These are phyloP conservation scores for Daedaleopsis sinensis DNA, from an alignment of 768 basidiomycete species.

Conservation along the genomic window DNA sequence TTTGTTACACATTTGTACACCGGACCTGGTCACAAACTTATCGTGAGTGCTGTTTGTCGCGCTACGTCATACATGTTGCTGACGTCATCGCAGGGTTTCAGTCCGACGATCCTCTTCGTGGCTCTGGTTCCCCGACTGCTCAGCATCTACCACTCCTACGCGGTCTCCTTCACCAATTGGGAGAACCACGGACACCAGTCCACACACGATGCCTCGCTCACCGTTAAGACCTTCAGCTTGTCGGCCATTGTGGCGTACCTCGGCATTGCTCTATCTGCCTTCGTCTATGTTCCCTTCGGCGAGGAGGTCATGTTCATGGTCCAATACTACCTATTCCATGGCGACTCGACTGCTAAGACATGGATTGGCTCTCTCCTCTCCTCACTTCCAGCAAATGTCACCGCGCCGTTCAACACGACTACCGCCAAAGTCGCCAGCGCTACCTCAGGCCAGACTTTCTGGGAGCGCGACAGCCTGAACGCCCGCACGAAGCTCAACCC, in stretches of 20 bases:
- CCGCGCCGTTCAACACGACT: conserved; percentile 31
- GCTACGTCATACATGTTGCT: background rate
- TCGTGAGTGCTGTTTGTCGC: conserved; percentile 55
- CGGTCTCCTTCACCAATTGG: conserved; percentile 76
- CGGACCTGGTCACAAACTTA: conserved; percentile 77
- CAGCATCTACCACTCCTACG: conserved; percentile 68
- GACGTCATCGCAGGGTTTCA: conserved; percentile 55
- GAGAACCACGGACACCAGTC: conserved; percentile 90
- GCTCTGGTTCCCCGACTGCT: conserved; percentile 81
- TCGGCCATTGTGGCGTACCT: conserved; percentile 90
- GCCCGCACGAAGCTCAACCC: conserved; percentile 66
- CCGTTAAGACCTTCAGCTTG: conserved; percentile 89
- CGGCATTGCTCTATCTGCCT: conserved; percentile 90
- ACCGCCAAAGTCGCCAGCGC: conserved; percentile 32
- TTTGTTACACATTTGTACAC: conserved; percentile 89
- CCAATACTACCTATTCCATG: conserved; percentile 31
- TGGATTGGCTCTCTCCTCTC: conserved; percentile 23
- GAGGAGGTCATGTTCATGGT: conserved; percentile 73
- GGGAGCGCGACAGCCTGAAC: conserved; percentile 54
- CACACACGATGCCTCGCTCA: conserved; percentile 75
- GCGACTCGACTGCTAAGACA: conserved; percentile 13
- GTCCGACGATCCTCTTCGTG: conserved; percentile 84
- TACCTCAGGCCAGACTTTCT: conserved; percentile 34
- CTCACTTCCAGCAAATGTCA: conserved; percentile 25
- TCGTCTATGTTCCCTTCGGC: conserved; percentile 94